These are phyloP conservation scores for Saccharomycopsis phalli DNA, from an alignment of 1,139 yeast genomes.

Conservation along the genomic window DNA sequence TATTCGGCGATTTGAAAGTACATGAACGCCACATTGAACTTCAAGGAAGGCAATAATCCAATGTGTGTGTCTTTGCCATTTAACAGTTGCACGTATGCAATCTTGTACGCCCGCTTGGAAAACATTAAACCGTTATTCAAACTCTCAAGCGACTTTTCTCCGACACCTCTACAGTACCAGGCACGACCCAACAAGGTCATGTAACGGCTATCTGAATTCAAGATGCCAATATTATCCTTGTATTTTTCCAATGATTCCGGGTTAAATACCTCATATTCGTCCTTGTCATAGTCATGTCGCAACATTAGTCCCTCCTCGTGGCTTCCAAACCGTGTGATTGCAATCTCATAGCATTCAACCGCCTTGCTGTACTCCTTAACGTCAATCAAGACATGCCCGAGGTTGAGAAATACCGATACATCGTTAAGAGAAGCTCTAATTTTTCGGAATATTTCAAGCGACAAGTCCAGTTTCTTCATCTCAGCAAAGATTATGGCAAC, in stretches of 20 bases:
- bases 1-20: constrained; percentile 85
- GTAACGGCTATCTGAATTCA: constrained; percentile 43
- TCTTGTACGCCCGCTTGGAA: constrained; percentile 47
- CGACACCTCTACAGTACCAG: constrained; percentile 76
- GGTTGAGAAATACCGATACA: constrained; percentile 71
- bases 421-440: constrained; percentile 85
- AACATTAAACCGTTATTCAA: constrained; percentile 56
- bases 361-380: constrained; percentile 78
- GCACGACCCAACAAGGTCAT: constrained; percentile 76
- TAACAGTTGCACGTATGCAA: constrained; percentile 28
- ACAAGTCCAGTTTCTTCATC: constrained; percentile 65
- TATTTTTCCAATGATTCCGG: constrained; percentile 23
- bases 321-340: constrained; percentile 58
- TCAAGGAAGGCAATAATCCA: constrained; percentile 37
- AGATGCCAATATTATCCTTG: constrained; percentile 5
- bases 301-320: constrained; percentile 9
- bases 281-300: neutral
- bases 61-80: constrained; percentile 21
- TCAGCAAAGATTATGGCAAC: constrained; percentile 90
- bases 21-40: constrained; percentile 76
- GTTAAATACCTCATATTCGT: constrained; percentile 23
- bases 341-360: constrained; percentile 80
- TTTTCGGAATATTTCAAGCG: constrained; percentile 80
- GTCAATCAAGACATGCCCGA: constrained; percentile 83
- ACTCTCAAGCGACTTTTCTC: constrained; percentile 55